phyloP scores from a whole-genome alignment of 1,139 yeast genomes.

The Saccharomyces uvarum region DNA sequence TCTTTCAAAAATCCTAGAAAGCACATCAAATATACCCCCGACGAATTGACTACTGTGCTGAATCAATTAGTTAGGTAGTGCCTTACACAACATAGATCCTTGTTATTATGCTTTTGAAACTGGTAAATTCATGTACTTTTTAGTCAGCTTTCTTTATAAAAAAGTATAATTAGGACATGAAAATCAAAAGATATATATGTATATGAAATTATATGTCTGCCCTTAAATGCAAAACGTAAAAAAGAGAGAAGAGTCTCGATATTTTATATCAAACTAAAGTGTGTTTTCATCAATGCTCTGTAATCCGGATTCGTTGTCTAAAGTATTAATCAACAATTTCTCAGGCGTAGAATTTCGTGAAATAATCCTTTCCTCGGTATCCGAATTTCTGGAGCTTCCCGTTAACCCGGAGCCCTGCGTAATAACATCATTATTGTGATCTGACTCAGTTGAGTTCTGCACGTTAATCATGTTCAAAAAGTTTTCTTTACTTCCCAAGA shows the following conservation, averaged over 20 bases:
- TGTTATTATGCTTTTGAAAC: too few relatives aligned
- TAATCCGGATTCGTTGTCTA: not conserved
- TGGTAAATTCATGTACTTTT: not conserved
- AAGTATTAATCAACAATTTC: not conserved
- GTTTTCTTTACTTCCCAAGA: not conserved
- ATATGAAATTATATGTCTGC: not conserved
- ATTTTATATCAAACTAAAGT: not conserved
- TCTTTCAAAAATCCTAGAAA: constrained; percentile 31
- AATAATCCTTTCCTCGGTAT: constrained; percentile 3
- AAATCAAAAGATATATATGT: not conserved
- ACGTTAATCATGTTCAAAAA: not conserved
- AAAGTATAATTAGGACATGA: not conserved
- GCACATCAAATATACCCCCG: constrained; percentile 38
- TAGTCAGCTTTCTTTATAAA: not conserved
- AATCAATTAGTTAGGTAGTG: constrained; percentile 29
- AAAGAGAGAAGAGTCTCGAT: not conserved
- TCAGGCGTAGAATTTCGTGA: not conserved
- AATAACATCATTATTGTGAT: not conserved
- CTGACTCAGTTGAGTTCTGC: not conserved
- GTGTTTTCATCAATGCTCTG: not conserved
- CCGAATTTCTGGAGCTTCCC: constrained; percentile 1
- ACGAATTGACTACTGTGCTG: constrained; percentile 26
- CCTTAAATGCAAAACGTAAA: not conserved
- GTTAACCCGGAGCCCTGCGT: not conserved
- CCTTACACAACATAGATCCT: too few relatives aligned